Base-by-base conservation (phyloP, 805 yeast genomes). In the Metschnikowia arizonensis region DNA sequence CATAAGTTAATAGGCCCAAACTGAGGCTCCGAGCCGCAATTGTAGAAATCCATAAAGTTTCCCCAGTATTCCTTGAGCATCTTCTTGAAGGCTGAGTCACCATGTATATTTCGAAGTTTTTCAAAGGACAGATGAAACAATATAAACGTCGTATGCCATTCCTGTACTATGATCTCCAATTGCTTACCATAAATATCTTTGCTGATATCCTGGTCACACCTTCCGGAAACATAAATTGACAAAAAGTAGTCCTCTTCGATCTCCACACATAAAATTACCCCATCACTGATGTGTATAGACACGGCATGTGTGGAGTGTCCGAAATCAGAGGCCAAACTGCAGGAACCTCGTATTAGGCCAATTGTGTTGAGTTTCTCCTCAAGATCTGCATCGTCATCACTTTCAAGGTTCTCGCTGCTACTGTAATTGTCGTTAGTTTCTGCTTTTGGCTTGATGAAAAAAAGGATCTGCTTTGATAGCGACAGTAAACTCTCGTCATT, bases 341-440 rank as follows among this genome's bases (percentile, higher is more conserved):
- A 59, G 2, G 68, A 58, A 3, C 75, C 75, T 36, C 69, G 60
- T 8, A 68, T 53, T 14, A 71, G 48, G 0, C 76, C 74, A 8
- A 71, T 50, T 2, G 62, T 46, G 25, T 64, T 59, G 25, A 69
- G 35, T 33, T 65, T 64, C 32, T 63, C 65, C 10, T 53, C 43
- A 15, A 41, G 49, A 4, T 40, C 29, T 25, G 39, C 19, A 10
- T 23, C 30, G 3, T 15, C 18, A 4, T 25, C 26, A 21, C 28
- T 21, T 15, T 11, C 48, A 9, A 9, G 10, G 14, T 6, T 17
- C 5, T 19, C 24, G 26, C 25, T n/a, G 3, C 14, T 21, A 17
- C 26, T 33, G 24, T 8, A 8, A 50, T 17, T 11, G 17, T 11
- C 26, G 3, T 33, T 12, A 2, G 46, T 48, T 8, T 45, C 44